Conservation (phyloP, 2,329 filamentous ascomycete species). For the Fusarium brevicatenulatum region DNA sequence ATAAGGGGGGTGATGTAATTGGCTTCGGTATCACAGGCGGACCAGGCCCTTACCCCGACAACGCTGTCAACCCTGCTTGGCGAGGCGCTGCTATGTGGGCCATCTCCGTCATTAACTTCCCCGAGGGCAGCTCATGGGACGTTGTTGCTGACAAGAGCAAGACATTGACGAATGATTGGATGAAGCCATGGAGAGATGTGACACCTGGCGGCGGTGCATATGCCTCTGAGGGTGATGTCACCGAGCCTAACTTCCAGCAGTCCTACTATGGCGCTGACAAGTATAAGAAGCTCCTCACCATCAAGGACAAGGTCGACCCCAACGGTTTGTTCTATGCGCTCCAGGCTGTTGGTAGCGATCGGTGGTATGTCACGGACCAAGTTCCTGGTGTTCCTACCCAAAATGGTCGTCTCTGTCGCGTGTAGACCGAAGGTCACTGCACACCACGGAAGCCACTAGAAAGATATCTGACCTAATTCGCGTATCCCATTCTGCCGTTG, state of each 20-base stretch:
- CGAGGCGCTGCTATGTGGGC: conserved; percentile 53
- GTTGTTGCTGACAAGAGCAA: conserved; percentile 27
- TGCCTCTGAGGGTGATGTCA: conserved; percentile 36
- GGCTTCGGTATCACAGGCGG: conserved; percentile 53
- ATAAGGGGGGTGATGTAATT: conserved; percentile 54
- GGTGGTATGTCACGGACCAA: conserved; percentile 36
- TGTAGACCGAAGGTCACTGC: not conserved
- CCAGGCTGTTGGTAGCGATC: conserved; percentile 34
- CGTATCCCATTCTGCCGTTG: not conserved
- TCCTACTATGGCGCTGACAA: conserved; percentile 35
- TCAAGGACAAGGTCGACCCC: conserved; percentile 36
- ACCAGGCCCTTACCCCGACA: conserved; percentile 48
- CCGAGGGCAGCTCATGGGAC: conserved; percentile 22
- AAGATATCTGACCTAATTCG: not conserved
- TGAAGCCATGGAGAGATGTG: conserved; percentile 42
- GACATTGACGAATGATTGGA: conserved; percentile 38
- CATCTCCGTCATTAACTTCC: conserved; percentile 50
- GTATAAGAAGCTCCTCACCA: conserved; percentile 30
- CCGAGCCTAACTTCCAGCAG: conserved; percentile 38
- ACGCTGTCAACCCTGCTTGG: conserved; percentile 61
- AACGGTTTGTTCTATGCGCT: conserved; percentile 36
- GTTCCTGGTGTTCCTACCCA: conserved; percentile 37
- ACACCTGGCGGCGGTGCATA: conserved; percentile 33
- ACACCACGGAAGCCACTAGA: too few relatives aligned
- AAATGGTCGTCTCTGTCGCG: conserved; percentile 35